Evolutionary conservation across 192 early-diverging fungal species (phyloP).

Genomic region (Kappamyces sp.): DNA sequence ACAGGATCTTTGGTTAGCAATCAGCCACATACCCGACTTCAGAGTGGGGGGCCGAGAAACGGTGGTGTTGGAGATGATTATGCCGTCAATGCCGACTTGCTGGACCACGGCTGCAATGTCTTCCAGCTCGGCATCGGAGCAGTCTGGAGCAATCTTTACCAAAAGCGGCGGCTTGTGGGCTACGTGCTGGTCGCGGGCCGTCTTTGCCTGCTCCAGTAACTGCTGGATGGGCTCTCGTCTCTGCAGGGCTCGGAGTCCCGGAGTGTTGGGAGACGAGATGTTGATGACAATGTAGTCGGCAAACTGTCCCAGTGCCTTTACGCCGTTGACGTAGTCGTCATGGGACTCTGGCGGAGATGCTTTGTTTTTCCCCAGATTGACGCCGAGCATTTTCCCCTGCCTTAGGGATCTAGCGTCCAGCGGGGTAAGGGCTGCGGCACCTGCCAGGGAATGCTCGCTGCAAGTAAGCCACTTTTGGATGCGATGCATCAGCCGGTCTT

Average conservation of each 20-base stretch:
- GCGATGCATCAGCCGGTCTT: slow-evolving; percentile 61
- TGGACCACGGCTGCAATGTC: slow-evolving; percentile 75
- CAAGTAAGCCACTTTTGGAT: slow-evolving; percentile 44
- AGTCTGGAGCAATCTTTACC: slow-evolving; percentile 90
- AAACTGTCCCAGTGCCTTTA: slow-evolving; percentile 62
- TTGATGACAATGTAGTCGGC: slow-evolving; percentile 91
- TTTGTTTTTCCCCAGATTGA: slow-evolving; percentile 92
- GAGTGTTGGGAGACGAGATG: slow-evolving; percentile 84
- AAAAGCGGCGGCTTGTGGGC: slow-evolving; percentile 64
- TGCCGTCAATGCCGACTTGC: slow-evolving; percentile 70
- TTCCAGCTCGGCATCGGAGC: slow-evolving; percentile 62
- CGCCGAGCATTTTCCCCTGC: slow-evolving; percentile 60
- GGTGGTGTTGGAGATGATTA: slow-evolving; percentile 88
- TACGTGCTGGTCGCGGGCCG: slow-evolving; percentile 31
- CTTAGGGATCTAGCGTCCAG: slow-evolving; percentile 51
- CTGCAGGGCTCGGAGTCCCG: slow-evolving; percentile 68
- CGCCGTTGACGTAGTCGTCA: slow-evolving; percentile 77
- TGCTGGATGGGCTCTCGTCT: slow-evolving; percentile 64
- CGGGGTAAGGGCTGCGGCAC: slow-evolving; percentile 14
- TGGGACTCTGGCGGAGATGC: slow-evolving; percentile 56
- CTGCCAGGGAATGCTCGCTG: background rate
- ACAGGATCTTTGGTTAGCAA: slow-evolving; percentile 21
- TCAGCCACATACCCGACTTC: slow-evolving; percentile 39
- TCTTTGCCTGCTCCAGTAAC: slow-evolving; percentile 47
- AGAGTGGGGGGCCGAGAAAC: slow-evolving; percentile 61